Conservation (phyloP, 73 alveolate genomes). For the Breviolum minutum region DNA sequence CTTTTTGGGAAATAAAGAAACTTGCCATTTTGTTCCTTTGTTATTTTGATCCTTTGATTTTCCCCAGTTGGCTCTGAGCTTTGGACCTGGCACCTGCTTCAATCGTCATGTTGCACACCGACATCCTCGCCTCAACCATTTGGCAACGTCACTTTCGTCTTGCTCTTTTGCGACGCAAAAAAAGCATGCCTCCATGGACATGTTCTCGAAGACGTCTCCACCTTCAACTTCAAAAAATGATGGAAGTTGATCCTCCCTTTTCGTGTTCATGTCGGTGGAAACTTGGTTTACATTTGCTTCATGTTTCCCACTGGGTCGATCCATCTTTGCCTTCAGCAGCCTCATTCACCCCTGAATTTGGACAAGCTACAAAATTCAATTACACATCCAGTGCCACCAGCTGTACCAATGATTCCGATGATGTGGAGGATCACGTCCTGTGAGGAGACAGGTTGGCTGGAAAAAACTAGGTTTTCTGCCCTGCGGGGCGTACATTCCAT, state of each 20-base stretch:
- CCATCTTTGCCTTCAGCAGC: neutral
- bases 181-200: conserved; percentile 89
- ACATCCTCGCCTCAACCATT: conserved; percentile 52
- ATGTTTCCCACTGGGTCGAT: neutral
- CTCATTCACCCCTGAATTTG: neutral
- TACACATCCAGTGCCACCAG: conserved; percentile 92
- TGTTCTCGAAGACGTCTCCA: conserved; percentile 91
- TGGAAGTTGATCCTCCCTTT: too few species aligned
- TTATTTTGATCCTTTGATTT: neutral
- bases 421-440: conserved; percentile 86
- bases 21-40: neutral
- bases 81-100: conserved; percentile 91
- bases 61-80: neutral
- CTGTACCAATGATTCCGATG: conserved; percentile 90
- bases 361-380: conserved; percentile 50
- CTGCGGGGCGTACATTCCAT: neutral
- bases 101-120: conserved; percentile 93
- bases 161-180: neutral
- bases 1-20: neutral
- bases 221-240: neutral
- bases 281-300: too few species aligned
- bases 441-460: neutral
- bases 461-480: neutral
- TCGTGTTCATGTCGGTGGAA: too few species aligned
- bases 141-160: neutral